These are phyloP conservation scores for Yamadazyma triangularis DNA, from an alignment of 1,139 yeast species.

Conservation along the genomic window DNA sequence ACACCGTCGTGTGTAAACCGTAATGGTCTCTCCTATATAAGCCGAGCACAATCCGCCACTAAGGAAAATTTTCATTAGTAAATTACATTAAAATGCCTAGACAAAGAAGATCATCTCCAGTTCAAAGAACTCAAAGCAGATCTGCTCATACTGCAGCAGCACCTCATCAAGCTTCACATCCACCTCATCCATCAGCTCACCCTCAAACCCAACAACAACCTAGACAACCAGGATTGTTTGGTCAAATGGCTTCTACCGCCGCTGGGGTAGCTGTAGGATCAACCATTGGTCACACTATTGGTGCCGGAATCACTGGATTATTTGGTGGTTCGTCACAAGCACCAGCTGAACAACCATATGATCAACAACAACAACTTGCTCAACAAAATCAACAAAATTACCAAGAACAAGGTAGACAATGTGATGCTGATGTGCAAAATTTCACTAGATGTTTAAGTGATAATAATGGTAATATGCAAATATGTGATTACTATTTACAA, in stretches of 20 bases:
- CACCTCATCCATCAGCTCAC: slow-evolving; percentile 30
- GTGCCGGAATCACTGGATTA: slow-evolving; percentile 87
- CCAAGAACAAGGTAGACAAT: slow-evolving; percentile 54
- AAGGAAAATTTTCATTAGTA: slow-evolving; percentile 1
- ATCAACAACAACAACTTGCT: slow-evolving; percentile 35
- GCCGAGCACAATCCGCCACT: background rate
- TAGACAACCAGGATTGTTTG: slow-evolving; percentile 76
- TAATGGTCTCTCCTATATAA: too few relatives aligned
- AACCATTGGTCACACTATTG: slow-evolving; percentile 92
- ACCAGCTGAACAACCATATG: slow-evolving; percentile 33
- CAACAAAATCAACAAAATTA: slow-evolving; percentile 25
- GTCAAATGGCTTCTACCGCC: slow-evolving; percentile 98
- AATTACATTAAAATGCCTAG: slow-evolving; percentile 42
- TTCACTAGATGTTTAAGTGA: slow-evolving; percentile 94
- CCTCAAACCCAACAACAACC: slow-evolving; percentile 37
- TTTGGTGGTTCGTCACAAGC: slow-evolving; percentile 73
- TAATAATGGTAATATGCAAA: slow-evolving; percentile 92
- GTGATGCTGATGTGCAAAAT: slow-evolving; percentile 91
- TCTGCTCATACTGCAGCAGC: slow-evolving; percentile 76
- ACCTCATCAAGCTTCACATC: slow-evolving; percentile 25
- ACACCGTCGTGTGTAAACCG: too few relatives aligned
- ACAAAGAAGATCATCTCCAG: slow-evolving; percentile 63
- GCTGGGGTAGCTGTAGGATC: slow-evolving; percentile 99
- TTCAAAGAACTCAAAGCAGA: slow-evolving; percentile 57
- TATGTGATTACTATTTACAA: slow-evolving; percentile 94